Evolutionary conservation across 1,284 basidiomycete genomes (phyloP).

Genomic region (Rhodofomes roseus): DNA sequence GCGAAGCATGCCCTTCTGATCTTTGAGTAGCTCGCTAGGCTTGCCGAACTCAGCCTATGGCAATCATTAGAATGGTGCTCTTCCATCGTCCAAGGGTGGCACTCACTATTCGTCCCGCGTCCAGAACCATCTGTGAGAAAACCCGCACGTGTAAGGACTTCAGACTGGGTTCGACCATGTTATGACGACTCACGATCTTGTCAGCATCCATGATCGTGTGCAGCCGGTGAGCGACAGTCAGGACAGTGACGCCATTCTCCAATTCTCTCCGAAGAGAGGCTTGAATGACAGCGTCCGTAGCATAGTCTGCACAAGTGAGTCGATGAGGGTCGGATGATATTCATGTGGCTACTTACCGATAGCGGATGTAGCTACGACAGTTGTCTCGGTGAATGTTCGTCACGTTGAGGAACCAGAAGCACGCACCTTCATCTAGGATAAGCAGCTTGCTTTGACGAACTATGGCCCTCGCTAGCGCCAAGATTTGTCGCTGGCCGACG

Average conservation of each 20-base stretch:
- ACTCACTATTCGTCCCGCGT: conserved; percentile 26
- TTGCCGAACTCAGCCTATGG: conserved; percentile 52
- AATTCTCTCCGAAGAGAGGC: conserved; percentile 48
- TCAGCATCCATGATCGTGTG: conserved; percentile 64
- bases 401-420: not conserved
- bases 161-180: not conserved
- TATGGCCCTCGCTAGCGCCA: conserved; percentile 59
- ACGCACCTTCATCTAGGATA: conserved; percentile 57
- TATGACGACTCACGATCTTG: conserved; percentile 24
- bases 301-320: conserved; percentile 12
- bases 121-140: conserved; percentile 16
- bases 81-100: not conserved
- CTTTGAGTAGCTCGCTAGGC: conserved; percentile 54
- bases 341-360: not conserved
- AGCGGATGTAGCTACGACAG: conserved; percentile 28
- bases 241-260: conserved; percentile 47
- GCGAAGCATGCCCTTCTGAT: conserved; percentile 46
- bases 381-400: not conserved
- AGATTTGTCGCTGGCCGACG: conserved; percentile 55
- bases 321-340: not conserved
- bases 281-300: conserved; percentile 27
- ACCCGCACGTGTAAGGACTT: not conserved
- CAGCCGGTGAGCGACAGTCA: conserved; percentile 65
- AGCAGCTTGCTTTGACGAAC: conserved; percentile 57
- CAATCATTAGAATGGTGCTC: not conserved